Conservation (phyloP, 352 stramenopile genomes). For the Globisporangium recalcitrans region DNA sequence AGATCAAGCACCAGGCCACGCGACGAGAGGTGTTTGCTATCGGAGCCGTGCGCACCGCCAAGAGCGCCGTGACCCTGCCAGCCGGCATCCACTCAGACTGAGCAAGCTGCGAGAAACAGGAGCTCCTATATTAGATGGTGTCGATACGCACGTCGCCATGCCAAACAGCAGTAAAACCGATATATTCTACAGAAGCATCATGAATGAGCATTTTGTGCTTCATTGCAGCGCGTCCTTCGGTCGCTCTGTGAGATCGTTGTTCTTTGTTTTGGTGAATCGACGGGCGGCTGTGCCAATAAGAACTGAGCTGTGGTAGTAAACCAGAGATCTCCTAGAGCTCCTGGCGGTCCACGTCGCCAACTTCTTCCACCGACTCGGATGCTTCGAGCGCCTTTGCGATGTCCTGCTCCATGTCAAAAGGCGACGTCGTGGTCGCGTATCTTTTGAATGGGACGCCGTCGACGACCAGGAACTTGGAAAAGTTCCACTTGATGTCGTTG, state of each 20-base stretch:
- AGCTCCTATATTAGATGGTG: background rate
- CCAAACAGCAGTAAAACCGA: background rate
- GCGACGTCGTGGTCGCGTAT: conserved; percentile 65
- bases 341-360: background rate
- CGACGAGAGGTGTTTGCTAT: conserved; percentile 81
- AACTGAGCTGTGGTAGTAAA: background rate
- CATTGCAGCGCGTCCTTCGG: too few relatives aligned
- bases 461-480: conserved; percentile 84
- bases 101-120: background rate
- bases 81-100: conserved; percentile 59
- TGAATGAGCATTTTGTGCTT: background rate
- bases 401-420: conserved; percentile 55
- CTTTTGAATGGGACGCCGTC: conserved; percentile 65
- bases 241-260: too few relatives aligned
- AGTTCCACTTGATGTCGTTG: conserved; percentile 87
- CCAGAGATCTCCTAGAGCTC: conserved; percentile 5
- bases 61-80: conserved; percentile 37
- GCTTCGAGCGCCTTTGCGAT: conserved; percentile 44
- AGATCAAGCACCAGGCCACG: conserved; percentile 81
- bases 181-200: background rate
- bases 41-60: conserved; percentile 59
- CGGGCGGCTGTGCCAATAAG: background rate
- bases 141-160: background rate
- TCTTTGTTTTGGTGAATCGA: too few relatives aligned
- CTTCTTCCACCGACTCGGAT: too few relatives aligned